Evolutionary conservation across 176 grass and related monocot genomes (phyloP).

Genomic region (Raddia guianensis): DNA sequence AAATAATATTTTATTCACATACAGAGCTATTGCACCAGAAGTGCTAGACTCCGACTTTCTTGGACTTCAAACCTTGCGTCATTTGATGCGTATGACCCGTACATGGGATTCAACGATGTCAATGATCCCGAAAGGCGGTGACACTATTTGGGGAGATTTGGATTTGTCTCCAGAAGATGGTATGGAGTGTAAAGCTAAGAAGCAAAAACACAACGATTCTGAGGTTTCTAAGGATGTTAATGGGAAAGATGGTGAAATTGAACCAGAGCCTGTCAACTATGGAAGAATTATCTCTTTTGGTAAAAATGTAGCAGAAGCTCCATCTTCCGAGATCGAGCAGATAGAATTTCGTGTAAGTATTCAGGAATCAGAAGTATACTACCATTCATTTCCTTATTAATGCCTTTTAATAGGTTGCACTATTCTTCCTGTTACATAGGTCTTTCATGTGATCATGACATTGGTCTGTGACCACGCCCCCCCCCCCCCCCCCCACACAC

Average conservation of each 20-base stretch:
- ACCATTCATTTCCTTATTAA: conserved; percentile 12
- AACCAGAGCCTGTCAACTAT: conserved; percentile 62
- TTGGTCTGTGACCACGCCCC: neutral
- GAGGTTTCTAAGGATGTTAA: conserved; percentile 56
- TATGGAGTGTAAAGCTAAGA: conserved; percentile 68
- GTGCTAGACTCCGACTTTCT: conserved; percentile 90
- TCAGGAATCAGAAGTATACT: conserved; percentile 15
- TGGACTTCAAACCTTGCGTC: conserved; percentile 86
- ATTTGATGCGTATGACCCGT: conserved; percentile 97
- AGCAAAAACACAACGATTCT: conserved; percentile 61
- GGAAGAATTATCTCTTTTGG: conserved; percentile 90
- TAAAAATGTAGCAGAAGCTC: conserved; percentile 77
- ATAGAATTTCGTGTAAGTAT: conserved; percentile 90
- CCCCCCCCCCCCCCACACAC: too few relatives aligned
- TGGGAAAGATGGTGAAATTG: conserved; percentile 33
- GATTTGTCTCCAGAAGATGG: conserved; percentile 89
- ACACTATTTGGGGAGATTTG: conserved; percentile 91
- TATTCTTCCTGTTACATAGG: conserved; percentile 27
- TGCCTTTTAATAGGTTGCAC: conserved; percentile 1
- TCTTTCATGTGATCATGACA: conserved; percentile 14
- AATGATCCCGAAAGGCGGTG: conserved; percentile 98
- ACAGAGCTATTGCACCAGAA: conserved; percentile 90
- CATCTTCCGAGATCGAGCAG: conserved; percentile 57
- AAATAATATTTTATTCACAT: conserved; percentile 34
- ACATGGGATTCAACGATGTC: conserved; percentile 99